phyloP scores from a whole-genome alignment of 495 filamentous ascomycete genomes.

The Massariosphaeria phaeospora region DNA sequence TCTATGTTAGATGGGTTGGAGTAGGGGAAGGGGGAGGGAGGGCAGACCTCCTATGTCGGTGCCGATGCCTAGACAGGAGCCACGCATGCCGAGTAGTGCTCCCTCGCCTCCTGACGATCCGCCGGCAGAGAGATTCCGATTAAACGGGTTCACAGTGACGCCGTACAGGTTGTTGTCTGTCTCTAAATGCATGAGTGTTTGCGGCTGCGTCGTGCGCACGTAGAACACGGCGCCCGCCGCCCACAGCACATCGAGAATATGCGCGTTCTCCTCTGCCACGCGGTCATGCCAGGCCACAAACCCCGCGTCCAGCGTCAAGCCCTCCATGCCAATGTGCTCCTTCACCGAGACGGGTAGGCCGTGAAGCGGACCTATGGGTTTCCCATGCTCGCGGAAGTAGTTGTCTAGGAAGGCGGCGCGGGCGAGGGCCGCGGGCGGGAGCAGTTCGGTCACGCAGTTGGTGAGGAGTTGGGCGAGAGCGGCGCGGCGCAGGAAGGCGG shows the following conservation, averaged over 20 bases:
- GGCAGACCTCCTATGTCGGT: conserved; percentile 35
- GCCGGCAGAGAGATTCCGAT: conserved; percentile 30
- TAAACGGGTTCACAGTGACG: conserved; percentile 36
- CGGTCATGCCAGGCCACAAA: conserved; percentile 47
- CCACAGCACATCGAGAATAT: conserved; percentile 46
- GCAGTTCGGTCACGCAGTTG: conserved; percentile 62
- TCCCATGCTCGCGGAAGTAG: conserved; percentile 34
- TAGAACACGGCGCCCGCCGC: conserved; percentile 49
- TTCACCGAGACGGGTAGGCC: conserved; percentile 66
- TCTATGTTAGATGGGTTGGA: background rate
- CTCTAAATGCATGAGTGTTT: conserved; percentile 59
- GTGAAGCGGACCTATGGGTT: conserved; percentile 57
- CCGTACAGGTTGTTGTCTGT: conserved; percentile 55
- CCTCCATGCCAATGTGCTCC: conserved; percentile 59
- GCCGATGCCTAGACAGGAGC: conserved; percentile 33
- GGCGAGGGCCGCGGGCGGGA: conserved; percentile 45
- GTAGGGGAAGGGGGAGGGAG: background rate
- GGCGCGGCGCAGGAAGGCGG: conserved; percentile 57
- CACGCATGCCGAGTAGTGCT: conserved; percentile 33
- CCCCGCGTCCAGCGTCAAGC: conserved; percentile 47
- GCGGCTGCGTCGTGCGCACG: conserved; percentile 53
- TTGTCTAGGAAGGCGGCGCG: conserved; percentile 39
- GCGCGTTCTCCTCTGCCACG: conserved; percentile 42
- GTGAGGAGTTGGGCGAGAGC: conserved; percentile 55
- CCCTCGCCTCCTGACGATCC: conserved; percentile 35